Base-by-base conservation (phyloP, 495 filamentous ascomycete species). In the Terfezia claveryi region DNA sequence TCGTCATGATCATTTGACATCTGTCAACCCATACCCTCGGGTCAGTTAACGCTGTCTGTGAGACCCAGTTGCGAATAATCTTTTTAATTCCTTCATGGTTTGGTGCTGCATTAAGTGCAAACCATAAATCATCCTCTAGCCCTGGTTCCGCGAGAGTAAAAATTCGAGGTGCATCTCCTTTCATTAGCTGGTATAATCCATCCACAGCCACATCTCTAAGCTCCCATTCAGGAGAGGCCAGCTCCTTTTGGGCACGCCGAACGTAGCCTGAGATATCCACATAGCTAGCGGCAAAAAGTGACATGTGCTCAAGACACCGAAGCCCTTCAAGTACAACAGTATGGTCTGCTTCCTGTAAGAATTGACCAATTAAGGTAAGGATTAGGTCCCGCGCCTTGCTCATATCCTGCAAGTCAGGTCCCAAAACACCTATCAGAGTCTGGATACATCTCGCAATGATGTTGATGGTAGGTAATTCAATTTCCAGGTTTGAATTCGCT, bases 121-220 rank as follows among this genome's bases (percentile, higher is more conserved):
- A 72, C 91, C 91, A 99, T 0, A 99, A 70, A 57, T 92, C 80
- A 60, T 95, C 87, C 64, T 94, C 91, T 12, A 96, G 76, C 0
- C 80, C 80, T 37, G 79, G 73, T 8, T 82, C 75, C 11, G 85
- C 85, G 2, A 80, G 76, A 56, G 72, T 63, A 11, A 95, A 73
- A 17, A 95, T 85, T 38, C 82, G 77, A 53, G 81, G 73, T 1
- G 88, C 82, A 68, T 95, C 80, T 50, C 86, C 75, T 64, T 94
- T 88, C 87, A 99, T 94, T 23, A 96, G 70, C 55, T 92, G 93
- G 62, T 88, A 91, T 8, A 99, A 70, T 16, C 85, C 88, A 66
- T 92, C 84, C 12, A 94, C 76, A 16, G 87, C 85, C 50, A 85
- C 80, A 59, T 88, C 80, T 54, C 82, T 74, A 51, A 94, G 76